phyloP scores from a whole-genome alignment of 169 alveolate species.

The Fabrea salina region DNA sequence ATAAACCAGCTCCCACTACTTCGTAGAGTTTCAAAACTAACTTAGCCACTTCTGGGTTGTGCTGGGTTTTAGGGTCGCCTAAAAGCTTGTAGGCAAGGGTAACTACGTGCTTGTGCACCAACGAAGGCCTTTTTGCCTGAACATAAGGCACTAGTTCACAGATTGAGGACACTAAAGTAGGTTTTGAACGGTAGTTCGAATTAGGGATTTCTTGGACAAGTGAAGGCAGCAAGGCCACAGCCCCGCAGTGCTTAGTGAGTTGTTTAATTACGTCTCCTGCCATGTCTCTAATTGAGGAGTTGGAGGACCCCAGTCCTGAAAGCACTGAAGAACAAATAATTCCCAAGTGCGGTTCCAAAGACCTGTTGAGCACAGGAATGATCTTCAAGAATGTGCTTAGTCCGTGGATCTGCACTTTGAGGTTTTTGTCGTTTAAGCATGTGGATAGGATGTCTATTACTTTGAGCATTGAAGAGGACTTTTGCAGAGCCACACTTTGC shows the following conservation, averaged over 20 bases:
- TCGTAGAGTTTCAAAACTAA: background rate
- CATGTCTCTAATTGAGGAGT: constrained; percentile 22
- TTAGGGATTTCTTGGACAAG: background rate
- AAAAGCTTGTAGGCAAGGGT: background rate
- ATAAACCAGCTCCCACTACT: background rate
- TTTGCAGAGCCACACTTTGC: background rate
- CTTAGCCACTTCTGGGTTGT: background rate
- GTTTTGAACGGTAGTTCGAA: background rate
- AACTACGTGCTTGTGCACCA: background rate
- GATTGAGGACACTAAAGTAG: background rate
- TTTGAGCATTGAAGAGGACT: background rate
- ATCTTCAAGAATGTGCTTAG: background rate
- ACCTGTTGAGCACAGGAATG: background rate
- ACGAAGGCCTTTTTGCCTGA: constrained; percentile 1
- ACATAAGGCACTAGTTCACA: background rate
- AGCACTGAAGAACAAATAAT: background rate
- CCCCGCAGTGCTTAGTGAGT: background rate
- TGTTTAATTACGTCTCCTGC: background rate
- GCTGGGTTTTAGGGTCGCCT: background rate
- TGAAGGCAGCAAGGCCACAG: background rate
- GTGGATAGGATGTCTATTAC: background rate
- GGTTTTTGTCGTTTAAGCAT: constrained; percentile 3
- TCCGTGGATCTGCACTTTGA: constrained; percentile 20
- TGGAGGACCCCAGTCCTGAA: constrained; percentile 16
- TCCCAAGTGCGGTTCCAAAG: constrained; percentile 12